Base-by-base conservation (phyloP, 1,284 basidiomycete species). In the Irpex sp. region DNA sequence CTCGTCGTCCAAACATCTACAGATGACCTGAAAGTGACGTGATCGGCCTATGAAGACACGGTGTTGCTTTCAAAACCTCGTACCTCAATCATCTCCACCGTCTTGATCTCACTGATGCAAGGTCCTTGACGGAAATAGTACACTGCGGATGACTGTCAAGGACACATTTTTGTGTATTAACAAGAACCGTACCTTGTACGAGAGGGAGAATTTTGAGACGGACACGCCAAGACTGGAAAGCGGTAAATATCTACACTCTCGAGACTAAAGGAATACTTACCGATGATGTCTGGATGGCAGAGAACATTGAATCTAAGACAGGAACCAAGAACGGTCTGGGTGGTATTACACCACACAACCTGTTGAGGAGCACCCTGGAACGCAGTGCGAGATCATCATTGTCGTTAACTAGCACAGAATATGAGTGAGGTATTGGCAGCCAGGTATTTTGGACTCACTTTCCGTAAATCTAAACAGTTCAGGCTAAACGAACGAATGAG, bases 121-220 rank as follows among this genome's bases (percentile, higher is more conserved):
- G 86, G 86, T 26, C 86, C 78, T 71, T 90, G 87, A 46, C 89
- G 82, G 80, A 91, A 91, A 73, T 90, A 91, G 71, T 88, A 89
- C 17, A 90, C 88, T 89, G 57, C 5, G 57, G 49, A 43, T 57
- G 58, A 43, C 19, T 43, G 56, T 56, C 47, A 64, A 39, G 47
- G 62, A 46, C 33, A 8, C 1, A 15, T 3, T 9, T 17, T 9
- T 36, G 15, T 58, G 57, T 15, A 46, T 31, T 6, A 33, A 4
- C 49, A 50, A 33, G 6, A 5, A 61, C 60, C 54, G 61, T 53
- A 85, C 88, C 85, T 83, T 91, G 89, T n/a, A 90, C 79, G n/a
- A 90, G 77, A n/a, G 88, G 89, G 47, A 91, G 72, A 13, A 87
- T 88, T 70, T 89, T 89, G 57, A 90, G 73, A 50, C 89, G 84